These are phyloP conservation scores for Mrakia hoshinonis DNA, from an alignment of 768 basidiomycete genomes.

Conservation along the genomic window DNA sequence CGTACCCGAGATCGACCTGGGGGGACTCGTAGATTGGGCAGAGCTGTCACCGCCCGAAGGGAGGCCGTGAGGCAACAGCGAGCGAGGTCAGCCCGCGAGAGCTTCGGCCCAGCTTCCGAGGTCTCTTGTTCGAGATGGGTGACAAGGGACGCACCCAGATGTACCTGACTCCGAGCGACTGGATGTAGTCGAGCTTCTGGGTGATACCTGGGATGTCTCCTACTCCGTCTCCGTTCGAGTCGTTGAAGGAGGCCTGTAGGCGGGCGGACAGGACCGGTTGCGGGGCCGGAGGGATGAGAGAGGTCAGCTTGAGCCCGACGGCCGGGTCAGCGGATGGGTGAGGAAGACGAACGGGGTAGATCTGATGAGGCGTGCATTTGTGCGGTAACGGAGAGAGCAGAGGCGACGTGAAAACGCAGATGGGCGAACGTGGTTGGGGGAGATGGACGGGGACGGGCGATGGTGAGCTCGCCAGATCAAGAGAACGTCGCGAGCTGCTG, in stretches of 20 bases:
- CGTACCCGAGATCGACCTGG: slow-evolving; percentile 60
- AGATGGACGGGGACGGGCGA: too few relatives aligned
- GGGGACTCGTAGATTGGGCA: slow-evolving; percentile 63
- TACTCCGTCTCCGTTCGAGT: slow-evolving; percentile 61
- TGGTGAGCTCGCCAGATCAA: too few relatives aligned
- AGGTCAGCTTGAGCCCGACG: neutral
- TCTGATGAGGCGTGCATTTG: neutral
- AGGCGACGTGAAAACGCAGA: neutral
- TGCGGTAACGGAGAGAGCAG: neutral
- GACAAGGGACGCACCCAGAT: slow-evolving; percentile 47
- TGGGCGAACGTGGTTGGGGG: too few relatives aligned
- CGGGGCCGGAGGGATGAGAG: too few relatives aligned
- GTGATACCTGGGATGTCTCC: slow-evolving; percentile 63
- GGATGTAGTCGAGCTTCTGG: slow-evolving; percentile 59
- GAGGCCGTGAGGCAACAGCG: neutral
- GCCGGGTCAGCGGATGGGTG: too few relatives aligned
- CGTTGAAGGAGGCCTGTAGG: slow-evolving; percentile 51
- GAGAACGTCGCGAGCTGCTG: too few relatives aligned
- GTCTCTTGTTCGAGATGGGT: neutral
- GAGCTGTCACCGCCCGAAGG: slow-evolving; percentile 35
- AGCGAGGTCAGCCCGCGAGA: neutral
- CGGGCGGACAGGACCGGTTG: neutral
- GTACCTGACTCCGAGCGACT: slow-evolving; percentile 57
- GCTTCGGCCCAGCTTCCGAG: too few relatives aligned
- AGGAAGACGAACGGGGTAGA: neutral